Percentiles rank a stretch among this genome's conserved stretches.
Conservation (phyloP, 2,329 filamentous ascomycete genomes). For the Stagonosporopsis vannaccii region DNA sequence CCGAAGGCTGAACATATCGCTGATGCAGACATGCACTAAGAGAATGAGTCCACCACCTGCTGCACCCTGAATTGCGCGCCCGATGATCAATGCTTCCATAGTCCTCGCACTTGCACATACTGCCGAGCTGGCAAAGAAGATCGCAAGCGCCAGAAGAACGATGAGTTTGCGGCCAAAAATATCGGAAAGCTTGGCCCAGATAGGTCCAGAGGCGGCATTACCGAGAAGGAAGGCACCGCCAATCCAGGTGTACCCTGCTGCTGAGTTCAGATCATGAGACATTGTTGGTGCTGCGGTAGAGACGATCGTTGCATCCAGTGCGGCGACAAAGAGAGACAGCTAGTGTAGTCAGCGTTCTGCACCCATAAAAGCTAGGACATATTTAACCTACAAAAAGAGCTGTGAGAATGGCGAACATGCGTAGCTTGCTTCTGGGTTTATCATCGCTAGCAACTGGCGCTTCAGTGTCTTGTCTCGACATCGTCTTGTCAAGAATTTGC, state of each 20-base stretch:
- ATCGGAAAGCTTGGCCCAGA: conserved; percentile 71
- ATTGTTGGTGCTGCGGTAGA: conserved; percentile 73
- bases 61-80: conserved; percentile 68
- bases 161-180: conserved; percentile 66
- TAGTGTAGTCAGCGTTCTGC: conserved; percentile 10
- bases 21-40: conserved; percentile 68
- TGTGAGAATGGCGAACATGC: conserved; percentile 38
- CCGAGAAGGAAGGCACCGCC: conserved; percentile 76
- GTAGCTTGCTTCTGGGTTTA: conserved; percentile 33
- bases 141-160: conserved; percentile 57
- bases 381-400: conserved; percentile 43
- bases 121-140: conserved; percentile 69
- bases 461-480: not conserved
- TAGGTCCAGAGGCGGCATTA: conserved; percentile 69
- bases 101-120: conserved; percentile 64
- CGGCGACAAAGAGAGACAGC: conserved; percentile 52
- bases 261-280: conserved; percentile 68
- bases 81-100: conserved; percentile 67
- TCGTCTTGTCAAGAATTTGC: not conserved
- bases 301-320: conserved; percentile 64
- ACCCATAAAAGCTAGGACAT: not conserved
- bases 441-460: conserved; percentile 7
- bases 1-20: conserved; percentile 68
- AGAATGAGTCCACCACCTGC: conserved; percentile 69
- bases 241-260: conserved; percentile 78